Evolutionary conservation across 2,329 filamentous ascomycete species (phyloP), one percentile per base, ranked within the genome.

Genomic region (Pseudogymnoascus sp.): DNA sequence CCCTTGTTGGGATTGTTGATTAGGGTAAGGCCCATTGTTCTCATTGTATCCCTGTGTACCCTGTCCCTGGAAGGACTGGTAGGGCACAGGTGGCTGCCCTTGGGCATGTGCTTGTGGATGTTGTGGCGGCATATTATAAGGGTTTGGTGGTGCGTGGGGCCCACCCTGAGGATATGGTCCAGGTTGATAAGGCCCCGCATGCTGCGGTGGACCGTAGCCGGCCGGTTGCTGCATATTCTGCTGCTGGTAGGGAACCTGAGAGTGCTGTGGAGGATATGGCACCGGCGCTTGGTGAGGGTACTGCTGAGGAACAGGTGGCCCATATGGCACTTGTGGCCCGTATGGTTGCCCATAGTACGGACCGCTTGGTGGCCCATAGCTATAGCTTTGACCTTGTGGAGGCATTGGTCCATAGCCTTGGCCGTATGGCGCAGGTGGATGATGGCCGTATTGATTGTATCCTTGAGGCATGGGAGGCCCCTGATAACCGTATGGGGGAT

Each of bases 201-300:
- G 63, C 21, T 63, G 64, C 5, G 40, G 28, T 55, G 62, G 61
- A 58, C 60, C 61, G 64, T 66, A 68, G 14, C 64, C 43, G 55
- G n/a, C 16, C n/a, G 28, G n/a, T 8, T 49, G 43, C 21, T 45
- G 41, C 41, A 45, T 45, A 59, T 63, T 63, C n/a, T 63, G 65
- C 14, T 63, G 61, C 61, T 64, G 59, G 43, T 68, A 69, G 9
- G 40, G 41, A 43, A n/a, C 60, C 21, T 38, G 60, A 8, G 65
- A 65, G 52, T 63, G 45, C 16, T 55, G 49, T 14, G n/a, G 49
- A 55, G 68, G 69, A 60, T 69, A 71, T 35, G 66, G 63, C 14
- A 25, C 43, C 14, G 62, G 35, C n/a, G 61, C 35, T n/a, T 65
- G 64, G 11, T 64, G 63, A 59, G 68, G 61, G 16, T 55, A 55